These are phyloP conservation scores for Ustulina deusta DNA, from an alignment of 2,329 filamentous ascomycete genomes.

Conservation along the genomic window DNA sequence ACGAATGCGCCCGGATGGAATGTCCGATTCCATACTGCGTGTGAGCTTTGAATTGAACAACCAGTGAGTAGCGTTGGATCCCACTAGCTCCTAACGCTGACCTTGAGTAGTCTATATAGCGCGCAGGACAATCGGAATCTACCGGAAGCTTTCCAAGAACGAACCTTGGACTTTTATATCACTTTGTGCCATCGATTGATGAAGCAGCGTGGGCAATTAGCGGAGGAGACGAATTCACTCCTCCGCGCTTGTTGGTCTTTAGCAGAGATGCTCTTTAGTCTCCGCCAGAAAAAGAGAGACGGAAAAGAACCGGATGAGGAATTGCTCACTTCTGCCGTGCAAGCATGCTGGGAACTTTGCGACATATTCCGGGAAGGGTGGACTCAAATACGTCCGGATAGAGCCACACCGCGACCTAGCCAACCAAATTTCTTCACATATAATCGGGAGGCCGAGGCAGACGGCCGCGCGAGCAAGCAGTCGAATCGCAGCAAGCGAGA, in stretches of 20 bases:
- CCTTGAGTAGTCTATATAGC: slow-evolving; percentile 76
- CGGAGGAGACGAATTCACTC: slow-evolving; percentile 85
- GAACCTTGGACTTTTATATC: slow-evolving; percentile 94
- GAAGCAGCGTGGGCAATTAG: slow-evolving; percentile 86
- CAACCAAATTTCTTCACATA: slow-evolving; percentile 76
- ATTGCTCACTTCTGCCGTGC: slow-evolving; percentile 85
- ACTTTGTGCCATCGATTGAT: slow-evolving; percentile 95
- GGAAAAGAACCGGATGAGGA: slow-evolving; percentile 82
- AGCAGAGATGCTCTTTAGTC: slow-evolving; percentile 91
- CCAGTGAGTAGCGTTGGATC: slow-evolving; percentile 65
- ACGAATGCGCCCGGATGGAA: slow-evolving; percentile 79
- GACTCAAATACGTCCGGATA: slow-evolving; percentile 87
- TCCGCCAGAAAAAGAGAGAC: slow-evolving; percentile 84
- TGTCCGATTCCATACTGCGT: slow-evolving; percentile 85
- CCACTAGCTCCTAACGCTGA: slow-evolving; percentile 11
- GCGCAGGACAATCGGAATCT: slow-evolving; percentile 83
- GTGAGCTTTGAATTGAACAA: slow-evolving; percentile 97
- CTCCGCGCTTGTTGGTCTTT: slow-evolving; percentile 89
- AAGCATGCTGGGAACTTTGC: slow-evolving; percentile 94
- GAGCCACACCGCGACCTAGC: slow-evolving; percentile 84
- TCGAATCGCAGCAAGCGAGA: slow-evolving; percentile 68
- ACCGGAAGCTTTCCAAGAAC: slow-evolving; percentile 87
- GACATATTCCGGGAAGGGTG: slow-evolving; percentile 93
- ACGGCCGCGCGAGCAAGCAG: slow-evolving; percentile 61
- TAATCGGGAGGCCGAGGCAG: slow-evolving; percentile 61